Evolutionary conservation across 768 basidiomycete genomes (phyloP).

Genomic region (Suillus occidentalis): DNA sequence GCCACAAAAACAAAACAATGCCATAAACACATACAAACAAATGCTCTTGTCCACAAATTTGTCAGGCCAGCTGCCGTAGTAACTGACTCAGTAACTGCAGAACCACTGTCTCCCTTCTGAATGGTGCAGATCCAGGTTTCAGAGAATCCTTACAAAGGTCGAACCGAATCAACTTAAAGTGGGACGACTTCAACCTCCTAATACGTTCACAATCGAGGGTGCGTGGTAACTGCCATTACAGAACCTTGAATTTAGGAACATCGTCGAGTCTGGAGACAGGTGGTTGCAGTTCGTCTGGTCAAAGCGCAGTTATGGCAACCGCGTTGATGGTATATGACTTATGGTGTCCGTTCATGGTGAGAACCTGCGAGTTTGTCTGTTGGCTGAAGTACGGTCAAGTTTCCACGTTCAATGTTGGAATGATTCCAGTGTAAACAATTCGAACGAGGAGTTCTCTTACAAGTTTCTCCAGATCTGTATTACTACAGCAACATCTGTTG

Average conservation of each 20-base stretch:
- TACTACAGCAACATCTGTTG: no score
- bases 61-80: background rate
- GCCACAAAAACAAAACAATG: constrained; percentile 2
- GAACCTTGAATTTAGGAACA: background rate
- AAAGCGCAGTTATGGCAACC: background rate
- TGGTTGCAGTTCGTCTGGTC: background rate
- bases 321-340: background rate
- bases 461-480: background rate
- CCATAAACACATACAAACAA: constrained; percentile 1
- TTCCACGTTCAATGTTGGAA: background rate
- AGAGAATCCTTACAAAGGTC: background rate
- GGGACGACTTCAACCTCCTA: background rate
- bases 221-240: background rate
- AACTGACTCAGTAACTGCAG: background rate
- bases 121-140: background rate
- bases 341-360: background rate
- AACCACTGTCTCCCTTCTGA: background rate
- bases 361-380: background rate
- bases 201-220: background rate
- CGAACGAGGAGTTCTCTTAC: background rate
- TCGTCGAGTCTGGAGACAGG: background rate
- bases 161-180: background rate
- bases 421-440: background rate
- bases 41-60: background rate
- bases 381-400: background rate